Conservation (phyloP, 495 filamentous ascomycete species). For the Friedmanniomyces endolithicus region DNA sequence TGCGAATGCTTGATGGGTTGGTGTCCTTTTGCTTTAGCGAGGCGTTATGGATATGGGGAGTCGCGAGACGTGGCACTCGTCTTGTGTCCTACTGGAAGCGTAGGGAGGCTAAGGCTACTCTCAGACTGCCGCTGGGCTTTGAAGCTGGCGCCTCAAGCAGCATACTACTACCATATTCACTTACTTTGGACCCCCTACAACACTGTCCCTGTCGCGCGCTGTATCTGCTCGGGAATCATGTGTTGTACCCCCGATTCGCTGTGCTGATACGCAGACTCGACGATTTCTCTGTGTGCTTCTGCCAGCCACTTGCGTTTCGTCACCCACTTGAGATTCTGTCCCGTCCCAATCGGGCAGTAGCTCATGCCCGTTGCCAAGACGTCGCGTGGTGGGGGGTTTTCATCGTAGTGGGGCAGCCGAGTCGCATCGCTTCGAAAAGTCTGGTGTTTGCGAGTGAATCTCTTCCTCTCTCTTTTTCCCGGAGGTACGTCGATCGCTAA, state of each 20-base stretch:
- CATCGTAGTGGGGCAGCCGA: slow-evolving; percentile 1
- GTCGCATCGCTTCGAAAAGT: background rate
- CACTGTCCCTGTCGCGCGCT: background rate
- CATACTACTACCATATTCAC: too few relatives aligned
- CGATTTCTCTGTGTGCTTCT: too few relatives aligned
- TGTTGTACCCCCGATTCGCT: too few relatives aligned
- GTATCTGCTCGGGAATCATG: too few relatives aligned
- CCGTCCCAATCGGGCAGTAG: background rate
- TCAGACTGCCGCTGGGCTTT: too few relatives aligned
- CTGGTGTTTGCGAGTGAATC: background rate
- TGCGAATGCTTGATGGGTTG: background rate
- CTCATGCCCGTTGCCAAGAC: background rate
- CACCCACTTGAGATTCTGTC: too few relatives aligned
- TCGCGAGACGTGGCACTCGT: background rate
- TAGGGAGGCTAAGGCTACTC: too few relatives aligned
- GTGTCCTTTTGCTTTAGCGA: background rate
- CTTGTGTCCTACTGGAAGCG: too few relatives aligned
- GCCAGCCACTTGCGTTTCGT: too few relatives aligned
- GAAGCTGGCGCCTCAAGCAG: too few relatives aligned
- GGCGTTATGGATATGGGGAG: background rate
- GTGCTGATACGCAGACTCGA: too few relatives aligned
- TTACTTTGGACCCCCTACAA: too few relatives aligned
- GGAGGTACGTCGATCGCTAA: slow-evolving; percentile 4
- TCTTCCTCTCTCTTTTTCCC: background rate
- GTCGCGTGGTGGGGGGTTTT: background rate